Evolutionary conservation across 768 basidiomycete genomes (phyloP).

Genomic region (Phlebiopsis flavidoalba): DNA sequence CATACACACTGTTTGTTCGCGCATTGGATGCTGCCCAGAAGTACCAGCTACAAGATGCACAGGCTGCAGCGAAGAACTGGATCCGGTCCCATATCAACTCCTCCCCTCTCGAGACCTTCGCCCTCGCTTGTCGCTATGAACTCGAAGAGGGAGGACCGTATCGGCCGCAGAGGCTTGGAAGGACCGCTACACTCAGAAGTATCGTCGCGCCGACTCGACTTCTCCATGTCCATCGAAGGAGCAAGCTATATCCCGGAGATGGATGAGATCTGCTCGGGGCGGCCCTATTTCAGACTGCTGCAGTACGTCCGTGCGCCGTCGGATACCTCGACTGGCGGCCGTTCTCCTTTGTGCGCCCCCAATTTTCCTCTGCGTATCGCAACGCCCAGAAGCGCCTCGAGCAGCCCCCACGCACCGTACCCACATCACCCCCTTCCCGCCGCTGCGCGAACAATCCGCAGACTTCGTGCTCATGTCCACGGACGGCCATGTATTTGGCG

Average conservation of each 20-base stretch:
- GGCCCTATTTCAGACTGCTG: conserved; percentile 14
- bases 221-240: not conserved
- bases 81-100: not conserved
- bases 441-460: conserved; percentile 5
- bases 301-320: conserved; percentile 1
- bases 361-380: not conserved
- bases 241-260: conserved; percentile 11
- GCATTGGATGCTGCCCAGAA: conserved; percentile 19
- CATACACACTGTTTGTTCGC: conserved; percentile 7
- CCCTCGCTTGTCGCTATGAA: conserved; percentile 14
- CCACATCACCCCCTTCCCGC: too few relatives aligned
- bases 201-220: not conserved
- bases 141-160: conserved; percentile 15
- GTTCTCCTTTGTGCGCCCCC: not conserved
- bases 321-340: not conserved
- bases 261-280: conserved; percentile 11
- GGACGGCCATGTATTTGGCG: conserved; percentile 2
- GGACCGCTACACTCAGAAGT: not conserved
- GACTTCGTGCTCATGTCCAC: conserved; percentile 1
- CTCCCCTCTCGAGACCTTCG: conserved; percentile 12
- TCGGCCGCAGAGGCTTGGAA: conserved; percentile 7
- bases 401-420: not conserved
- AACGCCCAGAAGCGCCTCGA: not conserved
- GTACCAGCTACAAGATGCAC: conserved; percentile 17
- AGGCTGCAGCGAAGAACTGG: conserved; percentile 2